phyloP scores from a whole-genome alignment of 768 basidiomycete genomes.

The Phanerodontia chrysosporium region DNA sequence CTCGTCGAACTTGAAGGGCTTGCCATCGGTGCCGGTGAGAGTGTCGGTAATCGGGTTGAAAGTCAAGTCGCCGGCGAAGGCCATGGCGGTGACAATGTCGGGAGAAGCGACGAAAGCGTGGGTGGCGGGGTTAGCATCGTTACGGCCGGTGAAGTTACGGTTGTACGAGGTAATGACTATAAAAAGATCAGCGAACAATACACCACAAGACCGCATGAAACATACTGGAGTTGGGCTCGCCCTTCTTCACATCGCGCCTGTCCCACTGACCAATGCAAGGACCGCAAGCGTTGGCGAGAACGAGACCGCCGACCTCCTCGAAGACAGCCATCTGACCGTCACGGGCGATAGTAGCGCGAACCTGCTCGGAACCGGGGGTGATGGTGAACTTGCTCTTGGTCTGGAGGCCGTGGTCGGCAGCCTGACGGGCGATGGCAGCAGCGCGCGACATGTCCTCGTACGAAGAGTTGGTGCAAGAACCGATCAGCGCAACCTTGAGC shows the following conservation, averaged over 20 bases:
- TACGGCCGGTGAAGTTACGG: slow-evolving; percentile 99
- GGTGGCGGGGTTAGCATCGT: slow-evolving; percentile 98
- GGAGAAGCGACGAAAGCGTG: slow-evolving; percentile 95
- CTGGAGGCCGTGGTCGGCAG: slow-evolving; percentile 78
- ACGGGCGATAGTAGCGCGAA: slow-evolving; percentile 95
- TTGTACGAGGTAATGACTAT: slow-evolving; percentile 98
- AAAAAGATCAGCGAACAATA: neutral
- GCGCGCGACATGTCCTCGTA: slow-evolving; percentile 99
- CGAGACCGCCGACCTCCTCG: slow-evolving; percentile 84
- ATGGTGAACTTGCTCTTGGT: slow-evolving; percentile 96
- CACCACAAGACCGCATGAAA: slow-evolving; percentile 10
- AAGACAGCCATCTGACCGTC: slow-evolving; percentile 90
- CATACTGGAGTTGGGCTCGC: slow-evolving; percentile 92
- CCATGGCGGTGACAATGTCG: slow-evolving; percentile 94
- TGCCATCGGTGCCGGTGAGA: slow-evolving; percentile 86
- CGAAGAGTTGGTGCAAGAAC: slow-evolving; percentile 99
- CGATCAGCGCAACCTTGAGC: slow-evolving; percentile 95
- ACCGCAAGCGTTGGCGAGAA: slow-evolving; percentile 97
- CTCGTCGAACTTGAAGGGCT: slow-evolving; percentile 94
- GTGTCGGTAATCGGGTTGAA: slow-evolving; percentile 97
- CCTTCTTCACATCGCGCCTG: slow-evolving; percentile 93
- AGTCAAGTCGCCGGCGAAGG: slow-evolving; percentile 88
- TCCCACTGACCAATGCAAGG: slow-evolving; percentile 99
- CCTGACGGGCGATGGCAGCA: slow-evolving; percentile 89
- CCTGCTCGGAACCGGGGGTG: slow-evolving; percentile 97